Base-by-base conservation (phyloP, 441 rosid genomes). In the Theobroma grandiflorum region DNA sequence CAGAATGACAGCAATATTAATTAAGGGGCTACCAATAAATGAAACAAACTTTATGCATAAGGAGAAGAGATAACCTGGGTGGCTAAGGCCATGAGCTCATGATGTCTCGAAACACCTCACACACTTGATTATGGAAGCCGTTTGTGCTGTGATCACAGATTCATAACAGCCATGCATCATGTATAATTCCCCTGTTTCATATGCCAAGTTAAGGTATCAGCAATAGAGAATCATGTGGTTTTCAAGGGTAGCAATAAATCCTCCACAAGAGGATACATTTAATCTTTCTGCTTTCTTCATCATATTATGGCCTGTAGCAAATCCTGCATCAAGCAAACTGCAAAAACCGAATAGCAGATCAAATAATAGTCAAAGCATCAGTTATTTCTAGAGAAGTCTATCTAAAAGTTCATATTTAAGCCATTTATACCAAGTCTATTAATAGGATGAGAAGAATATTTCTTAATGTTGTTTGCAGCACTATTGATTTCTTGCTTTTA, bases 371-470 rank as follows among this genome's bases (percentile, higher is more conserved):
- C 26, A 57, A 57, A 72, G 20, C 9, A 18, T 53, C 63, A 52
- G n/a, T 45, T 18, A 10, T 50, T 37, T 8, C 33, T 37, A 11
- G 37, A 31, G 20, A 73, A 38, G n/a, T 40, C 50, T n/a, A 57
- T 12, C 76, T 57, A 40, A 8, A 73, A 6, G 20, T 74, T 38
- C 52, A 57, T 74, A 40, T 57, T 55, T 20, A 73, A 38, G 76
- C 52, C 11, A 38, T 38, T 73, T 55, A 20, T 57, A 57, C 38
- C 8, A 0, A 50, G 61, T 50, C 61, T n/a, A 40, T 66, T 3
- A 18, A 71, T 33, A 31, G 4, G 8, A 11, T 31, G 61, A 50
- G 14, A 57, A 74, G 66, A 74, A 74, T 40, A 7, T 74, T 57
- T 57, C 53, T 55, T 14, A 38, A 74, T 22, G 38, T 57, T 5